A percentile compares a stretch with the other conserved stretches of the same genome.
Evolutionary conservation across 805 yeast genomes (phyloP).

Genomic region (Ogataea wickerhamii): DNA sequence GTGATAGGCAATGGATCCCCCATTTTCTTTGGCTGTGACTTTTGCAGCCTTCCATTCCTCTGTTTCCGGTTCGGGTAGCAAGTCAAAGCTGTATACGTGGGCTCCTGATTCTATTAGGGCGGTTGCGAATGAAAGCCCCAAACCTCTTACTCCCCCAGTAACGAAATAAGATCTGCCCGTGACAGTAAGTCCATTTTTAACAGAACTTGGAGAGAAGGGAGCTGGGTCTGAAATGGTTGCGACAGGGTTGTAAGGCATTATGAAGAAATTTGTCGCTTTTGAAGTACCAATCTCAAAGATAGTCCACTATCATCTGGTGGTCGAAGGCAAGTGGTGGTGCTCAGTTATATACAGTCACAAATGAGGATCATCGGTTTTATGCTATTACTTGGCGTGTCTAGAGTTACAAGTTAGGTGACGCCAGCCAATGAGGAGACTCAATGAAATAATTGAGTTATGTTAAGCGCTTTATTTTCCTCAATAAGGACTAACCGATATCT

Average conservation of each 20-base stretch:
- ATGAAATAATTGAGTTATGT: too few species aligned
- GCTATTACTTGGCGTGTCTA: too few species aligned
- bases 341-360: too few species aligned
- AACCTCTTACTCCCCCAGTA: constrained; percentile 20
- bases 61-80: constrained; percentile 10
- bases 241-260: constrained; percentile 12
- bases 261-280: too few species aligned
- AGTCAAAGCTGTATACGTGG: constrained; percentile 13
- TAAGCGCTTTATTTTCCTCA: too few species aligned
- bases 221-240: constrained; percentile 14
- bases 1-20: constrained; percentile 9
- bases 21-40: constrained; percentile 10
- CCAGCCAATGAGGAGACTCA: too few species aligned
- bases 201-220: constrained; percentile 15
- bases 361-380: too few species aligned
- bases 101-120: constrained; percentile 17
- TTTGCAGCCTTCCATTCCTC: constrained; percentile 15
- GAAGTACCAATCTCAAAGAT: too few species aligned
- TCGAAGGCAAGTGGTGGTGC: too few species aligned
- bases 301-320: too few species aligned
- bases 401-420: too few species aligned
- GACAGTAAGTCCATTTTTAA: constrained; percentile 12
- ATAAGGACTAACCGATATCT: too few species aligned
- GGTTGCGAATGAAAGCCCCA: constrained; percentile 12
- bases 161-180: constrained; percentile 14